These are phyloP conservation scores for Angomonas deanei DNA, from an alignment of 208 protist species.

Conservation along the genomic window DNA sequence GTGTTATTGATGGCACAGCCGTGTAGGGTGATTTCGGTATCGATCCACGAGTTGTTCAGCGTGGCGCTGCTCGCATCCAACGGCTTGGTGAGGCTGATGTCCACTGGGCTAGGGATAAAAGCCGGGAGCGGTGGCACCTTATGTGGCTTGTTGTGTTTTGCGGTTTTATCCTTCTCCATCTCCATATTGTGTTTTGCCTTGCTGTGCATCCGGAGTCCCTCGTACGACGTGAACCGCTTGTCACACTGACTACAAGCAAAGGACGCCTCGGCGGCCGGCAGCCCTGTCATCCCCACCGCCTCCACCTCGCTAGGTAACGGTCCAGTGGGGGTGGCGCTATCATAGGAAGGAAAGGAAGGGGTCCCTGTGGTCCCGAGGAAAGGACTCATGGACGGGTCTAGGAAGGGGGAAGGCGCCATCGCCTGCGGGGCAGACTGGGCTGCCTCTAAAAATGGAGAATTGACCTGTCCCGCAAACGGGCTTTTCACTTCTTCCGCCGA, in stretches of 20 bases:
- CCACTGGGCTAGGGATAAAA: conserved; percentile 86
- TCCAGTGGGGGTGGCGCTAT: neutral
- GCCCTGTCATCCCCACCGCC: too few species aligned
- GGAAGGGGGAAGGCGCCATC: too few species aligned
- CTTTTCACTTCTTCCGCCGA: conserved; percentile 12
- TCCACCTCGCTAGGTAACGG: conserved; percentile 8
- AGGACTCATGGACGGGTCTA: too few species aligned
- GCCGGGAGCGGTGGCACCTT: conserved; percentile 52
- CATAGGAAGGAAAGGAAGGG: neutral
- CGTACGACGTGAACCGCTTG: conserved; percentile 47
- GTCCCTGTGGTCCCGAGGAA: neutral
- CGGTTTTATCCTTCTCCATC: conserved; percentile 18
- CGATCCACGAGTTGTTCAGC: conserved; percentile 34
- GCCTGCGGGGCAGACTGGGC: too few species aligned
- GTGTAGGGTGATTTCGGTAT: conserved; percentile 66
- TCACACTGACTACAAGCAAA: conserved; percentile 49
- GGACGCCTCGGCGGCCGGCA: conserved; percentile 11
- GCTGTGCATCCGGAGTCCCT: conserved; percentile 71
- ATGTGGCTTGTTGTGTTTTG: conserved; percentile 10
- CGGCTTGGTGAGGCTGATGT: conserved; percentile 75
- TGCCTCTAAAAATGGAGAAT: conserved; percentile 24
- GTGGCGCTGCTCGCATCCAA: conserved; percentile 34
- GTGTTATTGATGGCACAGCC: conserved; percentile 77
- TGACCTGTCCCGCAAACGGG: conserved; percentile 24
- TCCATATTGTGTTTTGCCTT: conserved; percentile 74